Evolutionary conservation across 2,329 filamentous ascomycete genomes (phyloP).

Genomic region (Polytolypa hystricis): DNA sequence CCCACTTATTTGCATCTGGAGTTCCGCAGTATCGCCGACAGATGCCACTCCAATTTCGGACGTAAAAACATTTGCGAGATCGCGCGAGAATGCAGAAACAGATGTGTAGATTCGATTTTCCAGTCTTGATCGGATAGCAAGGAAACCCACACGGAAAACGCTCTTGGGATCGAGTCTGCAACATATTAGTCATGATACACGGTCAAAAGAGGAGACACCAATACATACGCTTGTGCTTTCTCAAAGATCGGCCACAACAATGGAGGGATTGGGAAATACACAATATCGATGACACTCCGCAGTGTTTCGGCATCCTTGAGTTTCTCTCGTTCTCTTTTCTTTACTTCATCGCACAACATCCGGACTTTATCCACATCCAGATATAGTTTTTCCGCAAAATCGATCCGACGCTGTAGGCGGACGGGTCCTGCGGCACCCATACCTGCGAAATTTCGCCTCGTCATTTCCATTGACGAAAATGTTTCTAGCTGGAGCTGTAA

Average conservation of each 20-base stretch:
- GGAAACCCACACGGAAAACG: slow-evolving; percentile 44
- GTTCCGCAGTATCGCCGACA: slow-evolving; percentile 34
- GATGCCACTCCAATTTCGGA: slow-evolving; percentile 41
- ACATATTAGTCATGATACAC: slow-evolving; percentile 12
- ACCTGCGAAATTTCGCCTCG: slow-evolving; percentile 83
- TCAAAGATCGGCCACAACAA: slow-evolving; percentile 68
- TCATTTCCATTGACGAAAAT: slow-evolving; percentile 96
- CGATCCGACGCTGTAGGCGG: slow-evolving; percentile 68
- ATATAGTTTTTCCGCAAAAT: slow-evolving; percentile 60
- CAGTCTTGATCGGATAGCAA: slow-evolving; percentile 42
- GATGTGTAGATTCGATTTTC: slow-evolving; percentile 49
- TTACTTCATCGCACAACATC: slow-evolving; percentile 57
- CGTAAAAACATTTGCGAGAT: slow-evolving; percentile 46
- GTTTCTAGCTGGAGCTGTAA: slow-evolving; percentile 91
- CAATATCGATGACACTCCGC: slow-evolving; percentile 67
- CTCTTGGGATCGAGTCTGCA: slow-evolving; percentile 40
- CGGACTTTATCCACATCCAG: slow-evolving; percentile 66
- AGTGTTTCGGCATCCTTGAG: slow-evolving; percentile 66
- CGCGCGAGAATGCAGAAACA: slow-evolving; percentile 48
- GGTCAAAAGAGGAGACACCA: slow-evolving; percentile 2
- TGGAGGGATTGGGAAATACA: slow-evolving; percentile 81
- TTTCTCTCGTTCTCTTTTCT: slow-evolving; percentile 66
- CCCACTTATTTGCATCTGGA: slow-evolving; percentile 41
- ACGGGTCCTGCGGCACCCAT: slow-evolving; percentile 80
- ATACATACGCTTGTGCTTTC: slow-evolving; percentile 66